Conservation (phyloP, 805 yeast species). For the Wickerhamiella kurtzmanii region DNA sequence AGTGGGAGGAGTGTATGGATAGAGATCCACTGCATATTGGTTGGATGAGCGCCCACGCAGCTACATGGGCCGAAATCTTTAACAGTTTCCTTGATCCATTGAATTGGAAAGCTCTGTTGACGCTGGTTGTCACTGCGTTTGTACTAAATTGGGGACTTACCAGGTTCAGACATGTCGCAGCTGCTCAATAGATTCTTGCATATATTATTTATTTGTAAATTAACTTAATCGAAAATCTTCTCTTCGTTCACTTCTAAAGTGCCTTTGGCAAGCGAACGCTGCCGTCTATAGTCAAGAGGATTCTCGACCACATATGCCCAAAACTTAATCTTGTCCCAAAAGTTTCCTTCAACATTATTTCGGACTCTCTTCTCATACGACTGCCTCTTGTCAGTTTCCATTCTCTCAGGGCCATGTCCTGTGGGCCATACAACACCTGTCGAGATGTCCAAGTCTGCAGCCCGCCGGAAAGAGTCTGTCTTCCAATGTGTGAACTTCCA, state of each 20-base stretch:
- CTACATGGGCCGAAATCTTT: conserved; percentile 62
- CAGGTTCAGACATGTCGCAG: not conserved
- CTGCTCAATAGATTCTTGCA: too few relatives aligned
- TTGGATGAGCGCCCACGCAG: conserved; percentile 56
- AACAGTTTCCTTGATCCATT: conserved; percentile 61
- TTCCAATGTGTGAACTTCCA: conserved; percentile 21
- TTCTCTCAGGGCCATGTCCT: conserved; percentile 18
- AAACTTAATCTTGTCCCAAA: not conserved
- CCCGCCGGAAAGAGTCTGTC: conserved; percentile 17
- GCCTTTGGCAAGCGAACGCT: not conserved
- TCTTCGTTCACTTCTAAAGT: not conserved
- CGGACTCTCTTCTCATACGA: not conserved
- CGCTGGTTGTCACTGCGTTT: not conserved
- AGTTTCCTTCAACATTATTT: not conserved
- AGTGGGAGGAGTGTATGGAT: conserved; percentile 71
- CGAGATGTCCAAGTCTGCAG: conserved; percentile 14
- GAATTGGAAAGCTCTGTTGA: conserved; percentile 24
- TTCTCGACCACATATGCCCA: not conserved
- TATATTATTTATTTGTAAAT: not conserved
- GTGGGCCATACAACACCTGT: conserved; percentile 21
- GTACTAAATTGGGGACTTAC: not conserved
- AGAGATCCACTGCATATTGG: conserved; percentile 52
- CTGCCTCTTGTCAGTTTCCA: conserved; percentile 10
- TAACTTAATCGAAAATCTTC: not conserved
- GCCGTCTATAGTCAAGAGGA: not conserved